These are phyloP conservation scores for Lasiosphaeria hispida DNA, from an alignment of 495 filamentous ascomycete species.

Conservation along the genomic window DNA sequence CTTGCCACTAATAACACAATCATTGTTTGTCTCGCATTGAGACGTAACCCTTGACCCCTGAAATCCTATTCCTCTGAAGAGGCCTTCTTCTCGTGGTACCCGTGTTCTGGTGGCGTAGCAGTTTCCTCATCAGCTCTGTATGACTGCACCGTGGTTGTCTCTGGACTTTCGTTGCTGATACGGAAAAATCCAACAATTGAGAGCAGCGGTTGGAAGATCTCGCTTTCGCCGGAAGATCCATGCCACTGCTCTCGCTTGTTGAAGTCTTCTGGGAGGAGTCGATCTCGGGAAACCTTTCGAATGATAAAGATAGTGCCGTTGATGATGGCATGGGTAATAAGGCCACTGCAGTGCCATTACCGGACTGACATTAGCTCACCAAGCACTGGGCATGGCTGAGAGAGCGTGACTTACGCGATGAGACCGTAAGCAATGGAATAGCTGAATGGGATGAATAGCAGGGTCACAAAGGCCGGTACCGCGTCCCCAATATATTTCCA, in stretches of 20 bases:
- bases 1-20: too few relatives aligned
- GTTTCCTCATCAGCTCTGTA: not conserved
- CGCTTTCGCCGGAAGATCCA: not conserved
- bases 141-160: not conserved
- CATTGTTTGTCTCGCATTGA: too few relatives aligned
- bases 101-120: not conserved
- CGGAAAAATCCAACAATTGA: not conserved
- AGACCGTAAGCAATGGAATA: slow-evolving; percentile 74
- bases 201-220: not conserved
- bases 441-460: slow-evolving; percentile 74
- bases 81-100: not conserved
- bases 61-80: too few relatives aligned
- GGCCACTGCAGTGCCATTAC: not conserved
- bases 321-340: slow-evolving; percentile 1
- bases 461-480: slow-evolving; percentile 73
- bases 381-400: not conserved
- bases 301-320: slow-evolving; percentile 8
- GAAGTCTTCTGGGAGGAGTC: slow-evolving; percentile 3
- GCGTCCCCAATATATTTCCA: slow-evolving; percentile 59
- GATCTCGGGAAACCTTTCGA: not conserved
- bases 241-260: slow-evolving; percentile 6
- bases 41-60: too few relatives aligned
- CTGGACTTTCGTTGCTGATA: not conserved
- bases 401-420: slow-evolving; percentile 51
- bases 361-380: too few relatives aligned